Percentiles rank a stretch among this genome's conserved stretches.
Conservation (phyloP, 148 eudicot species). For the Rhododendron simsii region DNA sequence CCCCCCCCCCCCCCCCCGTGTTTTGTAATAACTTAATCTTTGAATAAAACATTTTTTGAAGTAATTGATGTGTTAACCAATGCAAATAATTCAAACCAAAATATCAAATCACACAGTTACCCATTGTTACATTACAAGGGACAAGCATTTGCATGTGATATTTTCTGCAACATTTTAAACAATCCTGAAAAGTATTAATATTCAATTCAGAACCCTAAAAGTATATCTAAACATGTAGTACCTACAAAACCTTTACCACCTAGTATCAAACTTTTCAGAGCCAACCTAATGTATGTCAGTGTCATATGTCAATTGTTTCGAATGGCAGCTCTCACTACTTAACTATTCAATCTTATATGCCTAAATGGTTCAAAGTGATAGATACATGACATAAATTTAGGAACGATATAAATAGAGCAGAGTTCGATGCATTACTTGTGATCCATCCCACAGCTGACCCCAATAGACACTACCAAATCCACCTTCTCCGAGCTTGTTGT, state of each 20-base stretch:
- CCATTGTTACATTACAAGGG: background rate
- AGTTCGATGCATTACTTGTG: conserved; percentile 49
- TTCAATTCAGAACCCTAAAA: background rate
- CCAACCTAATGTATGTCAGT: background rate
- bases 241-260: background rate
- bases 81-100: background rate
- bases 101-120: background rate
- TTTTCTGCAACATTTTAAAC: background rate
- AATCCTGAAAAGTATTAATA: background rate
- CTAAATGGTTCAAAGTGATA: background rate
- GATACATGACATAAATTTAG: background rate
- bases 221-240: background rate
- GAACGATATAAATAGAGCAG: background rate
- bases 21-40: too few relatives aligned
- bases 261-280: background rate
- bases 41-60: too few relatives aligned
- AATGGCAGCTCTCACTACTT: background rate
- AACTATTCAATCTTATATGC: background rate
- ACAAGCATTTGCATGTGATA: background rate
- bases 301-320: background rate
- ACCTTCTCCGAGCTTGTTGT: conserved; percentile 95
- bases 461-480: conserved; percentile 98
- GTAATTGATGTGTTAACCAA: background rate
- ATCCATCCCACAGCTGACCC: conserved; percentile 99
- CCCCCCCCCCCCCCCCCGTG: too few relatives aligned